Conservation (phyloP, 768 basidiomycete genomes). For the Mycena venus region DNA sequence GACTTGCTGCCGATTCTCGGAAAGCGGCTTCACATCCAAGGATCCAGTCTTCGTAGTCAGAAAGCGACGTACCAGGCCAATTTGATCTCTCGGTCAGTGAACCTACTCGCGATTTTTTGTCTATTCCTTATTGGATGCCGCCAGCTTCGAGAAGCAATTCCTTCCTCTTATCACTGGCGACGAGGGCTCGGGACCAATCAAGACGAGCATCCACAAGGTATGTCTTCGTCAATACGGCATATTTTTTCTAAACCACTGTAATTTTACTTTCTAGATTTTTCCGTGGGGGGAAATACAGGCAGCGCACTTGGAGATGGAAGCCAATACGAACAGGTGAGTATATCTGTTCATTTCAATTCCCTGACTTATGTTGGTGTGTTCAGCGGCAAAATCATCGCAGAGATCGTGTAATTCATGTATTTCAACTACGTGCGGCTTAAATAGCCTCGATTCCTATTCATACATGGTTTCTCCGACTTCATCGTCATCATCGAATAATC, state of each 20-base stretch:
- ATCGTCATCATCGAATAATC: not conserved
- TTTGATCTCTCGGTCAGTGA: constrained; percentile 67
- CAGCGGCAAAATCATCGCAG: constrained; percentile 62
- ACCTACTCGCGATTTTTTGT: not conserved
- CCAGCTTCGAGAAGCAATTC: constrained; percentile 67
- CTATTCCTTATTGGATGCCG: not conserved
- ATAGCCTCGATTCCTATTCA: too few relatives aligned
- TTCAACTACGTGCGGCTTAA: too few relatives aligned
- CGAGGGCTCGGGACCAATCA: constrained; percentile 70
- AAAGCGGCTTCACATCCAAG: constrained; percentile 90
- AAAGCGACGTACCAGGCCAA: constrained; percentile 81
- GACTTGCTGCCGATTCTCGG: constrained; percentile 77
- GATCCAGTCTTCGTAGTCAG: constrained; percentile 86
- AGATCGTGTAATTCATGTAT: constrained; percentile 36
- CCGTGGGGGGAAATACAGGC: constrained; percentile 83
- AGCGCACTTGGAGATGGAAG: constrained; percentile 88
- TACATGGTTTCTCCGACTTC: not conserved
- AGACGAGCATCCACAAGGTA: constrained; percentile 84
- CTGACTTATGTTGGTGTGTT: constrained; percentile 14
- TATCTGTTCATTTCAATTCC: not conserved
- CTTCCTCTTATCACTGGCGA: constrained; percentile 71
- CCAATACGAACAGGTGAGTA: constrained; percentile 64
- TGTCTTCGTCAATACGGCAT: constrained; percentile 27
- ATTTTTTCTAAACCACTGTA: constrained; percentile 5
- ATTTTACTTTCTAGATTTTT: constrained; percentile 72